Percentiles rank a stretch among this genome's conserved stretches.
These are phyloP conservation scores for Porphyrellus cyaneotinctus DNA, from an alignment of 768 basidiomycete genomes.

Conservation along the genomic window DNA sequence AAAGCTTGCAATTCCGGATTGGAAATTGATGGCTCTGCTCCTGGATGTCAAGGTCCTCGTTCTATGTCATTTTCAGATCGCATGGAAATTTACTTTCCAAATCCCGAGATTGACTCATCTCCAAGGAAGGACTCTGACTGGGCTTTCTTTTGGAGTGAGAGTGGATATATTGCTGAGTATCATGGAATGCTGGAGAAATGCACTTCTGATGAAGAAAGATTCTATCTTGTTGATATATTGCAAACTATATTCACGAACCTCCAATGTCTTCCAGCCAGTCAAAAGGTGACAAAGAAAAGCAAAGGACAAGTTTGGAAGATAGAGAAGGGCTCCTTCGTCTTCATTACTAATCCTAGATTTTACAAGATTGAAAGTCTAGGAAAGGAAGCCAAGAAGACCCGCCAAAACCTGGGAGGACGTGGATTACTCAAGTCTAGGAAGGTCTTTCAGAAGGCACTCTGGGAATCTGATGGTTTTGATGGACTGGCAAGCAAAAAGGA, in stretches of 20 bases:
- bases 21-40: neutral
- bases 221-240: neutral
- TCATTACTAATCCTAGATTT: conserved; percentile 1
- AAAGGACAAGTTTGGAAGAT: conserved; percentile 7
- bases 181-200: neutral
- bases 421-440: neutral
- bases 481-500: neutral
- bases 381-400: neutral
- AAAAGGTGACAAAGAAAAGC: neutral
- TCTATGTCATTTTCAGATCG: neutral
- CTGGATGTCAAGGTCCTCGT: neutral
- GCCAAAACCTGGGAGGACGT: too few species aligned
- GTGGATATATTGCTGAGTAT: neutral
- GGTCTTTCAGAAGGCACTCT: neutral
- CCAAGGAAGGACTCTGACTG: neutral
- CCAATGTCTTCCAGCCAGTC: conserved; percentile 7
- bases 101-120: neutral
- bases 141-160: neutral
- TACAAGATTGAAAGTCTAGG: conserved; percentile 1
- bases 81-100: conserved; percentile 3
- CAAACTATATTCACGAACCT: neutral
- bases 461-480: neutral
- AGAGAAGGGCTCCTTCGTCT: neutral
- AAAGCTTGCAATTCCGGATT: neutral
- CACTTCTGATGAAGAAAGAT: neutral